phyloP scores from a whole-genome alignment of 148 eudicot genomes.

The Rhododendron ovatum region DNA sequence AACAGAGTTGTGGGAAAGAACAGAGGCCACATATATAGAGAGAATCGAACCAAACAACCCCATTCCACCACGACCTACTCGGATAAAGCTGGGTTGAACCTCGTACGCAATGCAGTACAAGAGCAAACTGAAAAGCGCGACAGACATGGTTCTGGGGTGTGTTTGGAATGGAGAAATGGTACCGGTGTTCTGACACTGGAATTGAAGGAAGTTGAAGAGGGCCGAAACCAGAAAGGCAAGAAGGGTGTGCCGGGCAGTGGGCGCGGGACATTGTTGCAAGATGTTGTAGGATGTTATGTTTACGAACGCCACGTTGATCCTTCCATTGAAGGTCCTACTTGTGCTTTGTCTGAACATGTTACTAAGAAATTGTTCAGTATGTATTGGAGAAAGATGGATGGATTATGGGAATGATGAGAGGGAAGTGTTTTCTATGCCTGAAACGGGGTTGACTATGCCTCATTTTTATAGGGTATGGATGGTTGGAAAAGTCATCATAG shows the following conservation, averaged over 20 bases:
- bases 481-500: too few relatives aligned
- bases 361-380: not conserved
- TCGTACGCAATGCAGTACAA: not conserved
- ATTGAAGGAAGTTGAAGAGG: not conserved
- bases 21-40: too few relatives aligned
- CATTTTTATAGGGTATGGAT: too few relatives aligned
- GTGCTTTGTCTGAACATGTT: not conserved
- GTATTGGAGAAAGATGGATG: not conserved
- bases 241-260: not conserved
- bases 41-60: too few relatives aligned
- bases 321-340: not conserved
- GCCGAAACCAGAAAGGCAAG: not conserved
- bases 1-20: too few relatives aligned
- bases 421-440: not conserved
- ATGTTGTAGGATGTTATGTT: not conserved
- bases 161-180: not conserved
- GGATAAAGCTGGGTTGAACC: too few relatives aligned
- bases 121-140: not conserved
- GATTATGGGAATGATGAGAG: not conserved
- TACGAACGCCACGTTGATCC: not conserved
- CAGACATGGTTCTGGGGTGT: not conserved
- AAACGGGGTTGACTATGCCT: too few relatives aligned
- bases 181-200: not conserved
- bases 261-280: not conserved
- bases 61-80: too few relatives aligned